phyloP scores from a whole-genome alignment of 495 filamentous ascomycete species.

The Penicillium cinerascens region DNA sequence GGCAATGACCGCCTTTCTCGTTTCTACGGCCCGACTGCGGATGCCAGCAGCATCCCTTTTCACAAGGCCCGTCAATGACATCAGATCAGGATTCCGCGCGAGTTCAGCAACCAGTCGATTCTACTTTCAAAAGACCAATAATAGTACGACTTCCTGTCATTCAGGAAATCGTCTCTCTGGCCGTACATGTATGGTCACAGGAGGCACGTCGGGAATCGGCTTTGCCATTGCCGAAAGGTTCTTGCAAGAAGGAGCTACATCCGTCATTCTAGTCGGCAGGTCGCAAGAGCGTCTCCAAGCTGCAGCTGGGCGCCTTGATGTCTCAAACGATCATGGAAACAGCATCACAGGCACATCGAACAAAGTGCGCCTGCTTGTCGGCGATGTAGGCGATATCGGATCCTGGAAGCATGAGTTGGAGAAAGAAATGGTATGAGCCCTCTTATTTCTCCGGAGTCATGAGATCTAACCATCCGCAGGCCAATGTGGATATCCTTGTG shows the following conservation, averaged over 20 bases:
- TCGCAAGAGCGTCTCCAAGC: constrained; percentile 37
- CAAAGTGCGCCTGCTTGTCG: constrained; percentile 35
- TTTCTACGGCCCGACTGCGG: not conserved
- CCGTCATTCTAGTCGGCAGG: constrained; percentile 52
- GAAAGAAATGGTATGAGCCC: constrained; percentile 36
- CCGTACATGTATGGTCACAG: constrained; percentile 57
- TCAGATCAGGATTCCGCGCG: not conserved
- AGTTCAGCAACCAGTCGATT: constrained; percentile 1
- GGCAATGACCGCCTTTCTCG: not conserved
- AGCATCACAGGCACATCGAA: constrained; percentile 10
- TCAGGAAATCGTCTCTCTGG: constrained; percentile 31
- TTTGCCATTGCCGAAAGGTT: constrained; percentile 64
- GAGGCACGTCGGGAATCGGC: constrained; percentile 64
- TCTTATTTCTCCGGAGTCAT: not conserved
- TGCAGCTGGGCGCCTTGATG: constrained; percentile 24
- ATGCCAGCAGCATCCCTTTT: not conserved
- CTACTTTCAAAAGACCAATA: not conserved
- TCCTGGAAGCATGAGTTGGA: constrained; percentile 47
- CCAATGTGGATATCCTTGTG: constrained; percentile 60
- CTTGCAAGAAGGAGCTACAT: constrained; percentile 56
- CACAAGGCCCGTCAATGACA: not conserved
- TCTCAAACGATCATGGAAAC: not conserved
- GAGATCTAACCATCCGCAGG: constrained; percentile 16
- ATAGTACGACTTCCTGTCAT: not conserved
- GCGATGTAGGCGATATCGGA: constrained; percentile 43